phyloP scores from a whole-genome alignment of 176 grass and related monocot species.

The Ensete ventricosum region DNA sequence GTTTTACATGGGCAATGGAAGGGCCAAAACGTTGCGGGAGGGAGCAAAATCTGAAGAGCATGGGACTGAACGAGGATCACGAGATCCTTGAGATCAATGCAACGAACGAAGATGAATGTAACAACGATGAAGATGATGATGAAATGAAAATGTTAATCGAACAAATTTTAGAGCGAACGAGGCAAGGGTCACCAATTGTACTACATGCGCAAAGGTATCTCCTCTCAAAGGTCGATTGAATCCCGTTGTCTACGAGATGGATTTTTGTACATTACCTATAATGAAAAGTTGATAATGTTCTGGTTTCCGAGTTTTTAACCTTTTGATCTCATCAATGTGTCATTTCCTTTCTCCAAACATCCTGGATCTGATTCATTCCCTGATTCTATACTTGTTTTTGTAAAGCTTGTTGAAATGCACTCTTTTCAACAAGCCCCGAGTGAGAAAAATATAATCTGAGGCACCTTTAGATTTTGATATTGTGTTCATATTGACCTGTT shows the following conservation, averaged over 20 bases:
- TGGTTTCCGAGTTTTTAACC: too few species aligned
- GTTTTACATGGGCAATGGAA: constrained; percentile 48
- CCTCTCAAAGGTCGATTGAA: constrained; percentile 70
- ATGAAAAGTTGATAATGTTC: background rate
- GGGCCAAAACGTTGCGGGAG: constrained; percentile 12
- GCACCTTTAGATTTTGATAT: too few species aligned
- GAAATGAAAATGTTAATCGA: constrained; percentile 50
- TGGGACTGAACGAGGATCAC: constrained; percentile 9
- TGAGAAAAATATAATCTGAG: too few species aligned
- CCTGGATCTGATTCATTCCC: too few species aligned
- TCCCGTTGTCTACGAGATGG: background rate
- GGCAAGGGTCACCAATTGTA: constrained; percentile 65
- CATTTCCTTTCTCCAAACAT: too few species aligned
- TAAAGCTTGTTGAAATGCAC: too few species aligned
- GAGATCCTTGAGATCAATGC: constrained; percentile 10
- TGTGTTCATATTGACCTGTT: too few species aligned
- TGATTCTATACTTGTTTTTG: too few species aligned
- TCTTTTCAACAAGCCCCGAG: too few species aligned
- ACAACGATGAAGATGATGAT: constrained; percentile 23
- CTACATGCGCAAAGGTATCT: constrained; percentile 74
- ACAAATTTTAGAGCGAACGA: constrained; percentile 89
- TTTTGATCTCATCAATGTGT: too few species aligned
- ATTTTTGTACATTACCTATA: background rate
- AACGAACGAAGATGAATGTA: constrained; percentile 12
- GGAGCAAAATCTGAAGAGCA: constrained; percentile 14